Evolutionary conservation across 2,329 filamentous ascomycete species (phyloP), one percentile per base, ranked within the genome.

Genomic region (Trichoderma harzianum): DNA sequence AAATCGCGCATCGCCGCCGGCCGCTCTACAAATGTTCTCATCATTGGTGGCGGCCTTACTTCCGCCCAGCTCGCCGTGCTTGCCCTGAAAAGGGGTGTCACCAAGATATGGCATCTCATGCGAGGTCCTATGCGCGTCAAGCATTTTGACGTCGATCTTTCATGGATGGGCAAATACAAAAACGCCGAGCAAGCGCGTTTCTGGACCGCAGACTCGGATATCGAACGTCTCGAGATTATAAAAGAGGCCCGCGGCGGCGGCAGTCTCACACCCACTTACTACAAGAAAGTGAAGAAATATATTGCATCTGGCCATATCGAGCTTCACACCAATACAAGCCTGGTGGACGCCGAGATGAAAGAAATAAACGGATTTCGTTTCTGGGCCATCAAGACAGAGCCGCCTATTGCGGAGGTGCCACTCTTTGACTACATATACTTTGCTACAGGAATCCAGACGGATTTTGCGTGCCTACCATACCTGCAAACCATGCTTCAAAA

Each of bases 131-230:
- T 86, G 14, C 83, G 84, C 75, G 86, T 93, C 64, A 95, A 95
- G 80, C 90, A 91, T 72, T 95, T 95, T 74, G 93, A 95, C 76
- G 86, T 95, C 28, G 88, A 90, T 71, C 84, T 95, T 2, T 86
- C 88, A 62, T 96, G 93, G 93, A 92, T 95, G 80, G 92, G 91
- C 11, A 95, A 95, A 78, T 95, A 92, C 79, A 90, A 91, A 70
- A 95, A 95, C 78, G 87, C 89, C 69, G 89, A 93, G 75, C 92
- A 95, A 78, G 90, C 92, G 0, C 86, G 86, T 0, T 96, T 95
- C 79, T 95, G 92, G 91, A 89, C 88, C 7, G 91, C 92, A 4
- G 92, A 94, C 75, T 88, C 87, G 7, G 90, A 93, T 72, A 86
- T 89, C 30, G 87, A 95, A 79, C 86, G 92, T 3, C 85, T 90